Evolutionary conservation across 2,329 filamentous ascomycete genomes (phyloP), one percentile per base, ranked within the genome.

Genomic region (Fonsecaea nubica): DNA sequence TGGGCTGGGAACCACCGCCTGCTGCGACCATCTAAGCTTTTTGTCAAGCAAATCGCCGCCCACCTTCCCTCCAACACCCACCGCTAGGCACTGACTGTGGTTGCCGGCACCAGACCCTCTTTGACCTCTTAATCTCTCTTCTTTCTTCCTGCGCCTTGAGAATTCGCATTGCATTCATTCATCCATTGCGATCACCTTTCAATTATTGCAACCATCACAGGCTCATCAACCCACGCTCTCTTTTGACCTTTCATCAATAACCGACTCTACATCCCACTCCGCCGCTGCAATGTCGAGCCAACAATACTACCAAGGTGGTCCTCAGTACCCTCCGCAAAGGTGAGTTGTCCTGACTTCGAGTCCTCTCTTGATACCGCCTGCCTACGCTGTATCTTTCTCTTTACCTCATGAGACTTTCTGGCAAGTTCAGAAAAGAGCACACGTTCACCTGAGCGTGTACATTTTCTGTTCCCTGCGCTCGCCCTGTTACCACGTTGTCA

Each of bases 261-360:
- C 21, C 25, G 45, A 50, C 9, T 50, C 5, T 13, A 50, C 18
- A 30, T 32, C 18, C 6, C 18, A 50, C 40, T 0, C 9, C 33
- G 9, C 58, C 13, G 15, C 21, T 60, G 38, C 30, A 21, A 73
- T 72, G 71, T 70, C 71, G 36, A 71, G 67, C 45, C 71, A 73
- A 69, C 66, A 63, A 50, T 74, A 74, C 57, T 72, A 73, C 48
- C 62, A 72, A 48, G 63, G 65, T 52, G 66, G 67, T 30, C 70
- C 69, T 61, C 72, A 73, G 64, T 70, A 72, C 56, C 72, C 72
- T 54, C 69, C 67, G 21, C 67, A 71, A 65, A 63, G 54, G 70
- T 73, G 61, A 64, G 69, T 59, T 50, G 15, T 12, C 21, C 54
- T 36, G 13, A 36, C 33, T 59, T 21, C 21, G 15, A 50, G 45